Percentiles rank a stretch among this genome's conserved stretches.
These are phyloP conservation scores for Geosiphon pyriformis DNA, from an alignment of 192 early-diverging fungal genomes.

Conservation along the genomic window DNA sequence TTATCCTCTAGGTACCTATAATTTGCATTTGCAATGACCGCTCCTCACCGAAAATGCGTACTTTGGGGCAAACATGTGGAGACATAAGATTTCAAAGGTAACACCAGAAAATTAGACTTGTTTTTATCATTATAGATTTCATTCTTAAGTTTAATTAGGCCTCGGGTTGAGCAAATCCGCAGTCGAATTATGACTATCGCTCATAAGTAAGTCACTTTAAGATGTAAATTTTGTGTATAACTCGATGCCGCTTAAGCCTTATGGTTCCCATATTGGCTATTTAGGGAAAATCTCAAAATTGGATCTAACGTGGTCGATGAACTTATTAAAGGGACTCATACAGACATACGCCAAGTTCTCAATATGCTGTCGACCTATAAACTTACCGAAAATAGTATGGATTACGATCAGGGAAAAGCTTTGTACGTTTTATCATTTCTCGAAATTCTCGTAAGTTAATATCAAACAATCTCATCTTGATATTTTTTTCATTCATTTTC, in stretches of 20 bases:
- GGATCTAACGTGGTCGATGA: constrained; percentile 74
- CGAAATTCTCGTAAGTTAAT: neutral
- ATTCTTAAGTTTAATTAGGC: constrained; percentile 35
- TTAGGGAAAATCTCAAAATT: constrained; percentile 70
- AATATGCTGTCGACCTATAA: constrained; percentile 92
- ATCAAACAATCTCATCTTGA: neutral
- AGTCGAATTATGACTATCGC: constrained; percentile 74
- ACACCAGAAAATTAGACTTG: neutral
- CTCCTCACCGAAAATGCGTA: constrained; percentile 75
- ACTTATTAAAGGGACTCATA: constrained; percentile 71
- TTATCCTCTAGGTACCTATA: constrained; percentile 74
- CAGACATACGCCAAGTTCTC: constrained; percentile 95
- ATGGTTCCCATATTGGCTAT: neutral
- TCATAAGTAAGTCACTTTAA: neutral
- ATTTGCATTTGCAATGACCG: constrained; percentile 99
- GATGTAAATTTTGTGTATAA: neutral
- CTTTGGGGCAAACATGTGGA: constrained; percentile 75
- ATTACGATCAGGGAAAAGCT: constrained; percentile 75
- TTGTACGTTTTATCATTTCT: constrained; percentile 40
- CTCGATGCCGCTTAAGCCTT: too few relatives aligned
- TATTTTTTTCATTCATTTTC: neutral
- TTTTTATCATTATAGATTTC: constrained; percentile 20
- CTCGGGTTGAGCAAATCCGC: constrained; percentile 67
- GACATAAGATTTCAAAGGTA: constrained; percentile 63
- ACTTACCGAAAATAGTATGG: constrained; percentile 57